Percentiles rank a stretch among this genome's conserved stretches.
Evolutionary conservation across 805 yeast species (phyloP).

Genomic region (Candida sithepensis): DNA sequence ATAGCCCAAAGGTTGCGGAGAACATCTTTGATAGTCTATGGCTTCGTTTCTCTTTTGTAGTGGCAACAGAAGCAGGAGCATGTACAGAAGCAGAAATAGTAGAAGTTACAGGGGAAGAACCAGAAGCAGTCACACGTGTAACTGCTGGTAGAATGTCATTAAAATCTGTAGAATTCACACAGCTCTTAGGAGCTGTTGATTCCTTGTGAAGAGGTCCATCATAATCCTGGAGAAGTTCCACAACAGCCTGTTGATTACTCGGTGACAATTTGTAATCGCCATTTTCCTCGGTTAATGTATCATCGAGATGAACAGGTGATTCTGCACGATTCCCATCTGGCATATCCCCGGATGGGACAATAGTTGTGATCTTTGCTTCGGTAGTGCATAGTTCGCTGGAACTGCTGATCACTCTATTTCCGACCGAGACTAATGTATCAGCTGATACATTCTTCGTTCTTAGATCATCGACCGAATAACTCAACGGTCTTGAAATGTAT

Average conservation of each 20-base stretch:
- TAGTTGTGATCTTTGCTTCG: neutral
- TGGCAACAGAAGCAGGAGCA: neutral
- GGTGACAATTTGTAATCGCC: neutral
- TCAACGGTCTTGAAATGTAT: neutral
- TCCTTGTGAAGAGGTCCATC: neutral
- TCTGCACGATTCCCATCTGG: neutral
- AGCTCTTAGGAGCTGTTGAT: neutral
- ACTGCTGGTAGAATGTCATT: neutral
- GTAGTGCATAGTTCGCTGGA: neutral
- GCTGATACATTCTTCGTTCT: slow-evolving; percentile 1
- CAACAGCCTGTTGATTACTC: neutral
- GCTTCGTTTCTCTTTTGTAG: slow-evolving; percentile 10
- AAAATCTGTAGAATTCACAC: neutral
- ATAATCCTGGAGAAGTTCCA: neutral
- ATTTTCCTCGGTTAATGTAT: neutral
- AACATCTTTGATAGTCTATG: slow-evolving; percentile 23
- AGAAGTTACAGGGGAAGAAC: neutral
- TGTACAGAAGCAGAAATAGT: neutral
- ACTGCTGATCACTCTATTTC: neutral
- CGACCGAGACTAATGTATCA: neutral
- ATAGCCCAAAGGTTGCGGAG: slow-evolving; percentile 23
- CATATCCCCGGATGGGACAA: neutral
- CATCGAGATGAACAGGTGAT: neutral
- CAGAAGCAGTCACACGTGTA: neutral
- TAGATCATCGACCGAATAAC: slow-evolving; percentile 7